A percentile compares a stretch with the other conserved stretches of the same genome.
These are phyloP conservation scores for Pyrenochaeta sp. DNA, from an alignment of 2,329 filamentous ascomycete species.

Conservation along the genomic window DNA sequence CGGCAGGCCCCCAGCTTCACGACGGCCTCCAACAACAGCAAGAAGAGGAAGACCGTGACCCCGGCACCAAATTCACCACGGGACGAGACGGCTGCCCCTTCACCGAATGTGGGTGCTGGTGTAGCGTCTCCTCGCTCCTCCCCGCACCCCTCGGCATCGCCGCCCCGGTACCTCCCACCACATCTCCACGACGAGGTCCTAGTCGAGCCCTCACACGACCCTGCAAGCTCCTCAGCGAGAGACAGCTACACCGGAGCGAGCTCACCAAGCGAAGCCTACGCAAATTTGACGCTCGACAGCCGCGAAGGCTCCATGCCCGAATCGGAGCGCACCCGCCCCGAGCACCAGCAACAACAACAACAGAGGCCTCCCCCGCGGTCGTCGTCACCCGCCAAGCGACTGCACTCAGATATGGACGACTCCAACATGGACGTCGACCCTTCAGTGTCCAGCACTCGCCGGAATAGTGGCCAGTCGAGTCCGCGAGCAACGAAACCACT, in stretches of 20 bases:
- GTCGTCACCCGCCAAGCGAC: slow-evolving; percentile 64
- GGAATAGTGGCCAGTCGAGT: slow-evolving; percentile 36
- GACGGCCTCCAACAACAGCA: slow-evolving; percentile 55
- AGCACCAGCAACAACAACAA: slow-evolving; percentile 26
- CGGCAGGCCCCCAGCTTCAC: slow-evolving; percentile 50
- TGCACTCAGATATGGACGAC: slow-evolving; percentile 63
- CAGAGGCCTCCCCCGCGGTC: slow-evolving; percentile 50
- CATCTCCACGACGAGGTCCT: slow-evolving; percentile 64
- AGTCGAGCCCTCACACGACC: slow-evolving; percentile 41
- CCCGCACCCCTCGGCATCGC: slow-evolving; percentile 48
- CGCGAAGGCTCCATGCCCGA: slow-evolving; percentile 46
- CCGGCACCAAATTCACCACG: slow-evolving; percentile 31
- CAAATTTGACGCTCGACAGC: slow-evolving; percentile 59
- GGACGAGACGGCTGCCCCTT: slow-evolving; percentile 20
- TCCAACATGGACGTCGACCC: slow-evolving; percentile 48
- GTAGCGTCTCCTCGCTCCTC: slow-evolving; percentile 48
- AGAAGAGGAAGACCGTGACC: slow-evolving; percentile 58
- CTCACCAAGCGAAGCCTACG: slow-evolving; percentile 63
- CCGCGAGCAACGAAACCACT: slow-evolving; percentile 38
- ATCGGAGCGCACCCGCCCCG: slow-evolving; percentile 31
- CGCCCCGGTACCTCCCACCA: slow-evolving; percentile 62
- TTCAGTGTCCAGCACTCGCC: slow-evolving; percentile 20
- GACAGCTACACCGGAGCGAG: slow-evolving; percentile 52
- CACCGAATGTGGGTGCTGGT: slow-evolving; percentile 45
- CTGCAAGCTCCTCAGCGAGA: slow-evolving; percentile 29